Base-by-base conservation (phyloP, 2,329 filamentous ascomycete species). In the Fusarium dimerum region DNA sequence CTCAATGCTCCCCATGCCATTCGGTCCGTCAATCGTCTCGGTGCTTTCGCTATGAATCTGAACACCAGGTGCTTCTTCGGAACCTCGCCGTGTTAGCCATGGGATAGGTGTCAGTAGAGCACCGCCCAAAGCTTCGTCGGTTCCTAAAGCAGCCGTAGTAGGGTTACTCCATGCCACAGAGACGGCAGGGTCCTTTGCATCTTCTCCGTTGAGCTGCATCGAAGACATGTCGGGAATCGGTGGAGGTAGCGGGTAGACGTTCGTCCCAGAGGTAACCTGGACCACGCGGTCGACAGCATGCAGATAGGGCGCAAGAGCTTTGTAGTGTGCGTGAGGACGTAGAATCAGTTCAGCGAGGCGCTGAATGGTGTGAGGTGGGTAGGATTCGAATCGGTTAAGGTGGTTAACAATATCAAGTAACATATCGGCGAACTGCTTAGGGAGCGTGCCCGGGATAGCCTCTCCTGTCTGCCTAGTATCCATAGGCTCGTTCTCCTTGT, bases 71-170 rank as follows among this genome's bases (percentile, higher is more conserved):
- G 63, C 65, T 13, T 63, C 64, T 7, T 60, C 61, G 46, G 45
- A 62, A 50, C 60, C 67, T 36, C 61, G 67, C 40, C 75, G 72
- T 26, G 73, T 78, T 46, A 97, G 76, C 94, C 94, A 99, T 0
- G 92, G 90, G 51, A 99, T 97, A 1, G 93, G 94, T 1, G 93
- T 97, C 45, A 99, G 78, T 16, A 97, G 78, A 0, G 94, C 94
- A 7, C 94, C 94, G 18, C 93, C 93, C 1, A 97, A 77, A 12
- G 88, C 88, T 69, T 97, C 93, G 64, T 97, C 93, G 45, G 89
- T 91, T 2, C 91, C 92, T 7, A 93, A 76, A 12, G 76, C 71
- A 9, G 72, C 70, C 57, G 72, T 72, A 58, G 66, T 79, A 63
- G 63, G 73, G 47, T 81, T 80, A 43, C 73, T 73, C 76, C 80